Conservation (phyloP, 2,329 filamentous ascomycete genomes). For the Pleochaeta shiraiana region DNA sequence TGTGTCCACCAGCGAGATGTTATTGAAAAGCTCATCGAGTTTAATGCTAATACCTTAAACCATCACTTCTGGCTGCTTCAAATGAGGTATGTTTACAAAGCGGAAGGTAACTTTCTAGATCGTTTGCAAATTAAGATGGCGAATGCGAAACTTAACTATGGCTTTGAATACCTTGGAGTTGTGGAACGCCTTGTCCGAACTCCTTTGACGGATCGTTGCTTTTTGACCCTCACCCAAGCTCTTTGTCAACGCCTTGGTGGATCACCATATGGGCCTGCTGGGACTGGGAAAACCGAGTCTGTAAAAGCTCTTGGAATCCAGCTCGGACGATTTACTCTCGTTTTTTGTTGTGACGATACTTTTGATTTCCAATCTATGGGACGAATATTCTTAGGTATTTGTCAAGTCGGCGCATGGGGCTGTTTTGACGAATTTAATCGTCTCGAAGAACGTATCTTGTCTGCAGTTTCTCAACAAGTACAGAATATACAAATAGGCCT, state of each 20-base stretch:
- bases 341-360: constrained; percentile 98
- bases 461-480: constrained; percentile 95
- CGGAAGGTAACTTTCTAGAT: constrained; percentile 60
- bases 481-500: constrained; percentile 97
- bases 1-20: constrained; percentile 94
- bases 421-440: constrained; percentile 99
- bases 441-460: constrained; percentile 91
- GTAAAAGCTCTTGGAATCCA: constrained; percentile 96
- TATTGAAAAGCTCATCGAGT: constrained; percentile 64
- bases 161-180: constrained; percentile 95
- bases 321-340: constrained; percentile 88
- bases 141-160: constrained; percentile 85
- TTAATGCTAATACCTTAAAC: constrained; percentile 49
- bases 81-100: constrained; percentile 85
- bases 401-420: constrained; percentile 97
- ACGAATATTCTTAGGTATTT: constrained; percentile 96
- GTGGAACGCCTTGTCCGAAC: constrained; percentile 91
- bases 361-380: constrained; percentile 99
- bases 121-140: constrained; percentile 90
- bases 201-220: constrained; percentile 92
- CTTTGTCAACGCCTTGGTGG: constrained; percentile 88
- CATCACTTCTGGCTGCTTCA: constrained; percentile 89
- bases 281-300: constrained; percentile 97
- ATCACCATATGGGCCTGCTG: constrained; percentile 90
- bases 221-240: constrained; percentile 91